A percentile compares a stretch with the other conserved stretches of the same genome.
Evolutionary conservation across 108 stramenopile species (phyloP).

Genomic region (Aurantiochytrium sp.): DNA sequence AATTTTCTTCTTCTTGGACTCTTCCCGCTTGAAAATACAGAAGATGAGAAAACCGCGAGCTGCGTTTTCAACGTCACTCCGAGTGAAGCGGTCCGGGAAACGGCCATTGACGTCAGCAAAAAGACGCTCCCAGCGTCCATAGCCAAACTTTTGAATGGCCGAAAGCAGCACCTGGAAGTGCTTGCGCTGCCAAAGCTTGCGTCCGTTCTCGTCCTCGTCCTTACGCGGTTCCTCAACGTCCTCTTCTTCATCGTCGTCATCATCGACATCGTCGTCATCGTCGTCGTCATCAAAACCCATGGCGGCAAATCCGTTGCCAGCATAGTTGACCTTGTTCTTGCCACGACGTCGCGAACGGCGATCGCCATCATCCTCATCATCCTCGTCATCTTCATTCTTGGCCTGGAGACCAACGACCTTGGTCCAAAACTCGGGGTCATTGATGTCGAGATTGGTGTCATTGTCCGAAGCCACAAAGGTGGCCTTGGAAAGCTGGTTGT

Average conservation of each 20-base stretch:
- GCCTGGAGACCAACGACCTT: constrained; percentile 50
- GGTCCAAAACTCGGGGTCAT: constrained; percentile 58
- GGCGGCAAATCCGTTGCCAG: background rate
- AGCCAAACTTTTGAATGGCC: background rate
- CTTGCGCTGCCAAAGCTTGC: background rate
- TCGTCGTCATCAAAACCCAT: background rate
- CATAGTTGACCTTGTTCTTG: background rate
- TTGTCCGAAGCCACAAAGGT: constrained; percentile 46
- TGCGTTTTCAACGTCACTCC: background rate
- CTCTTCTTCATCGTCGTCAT: background rate
- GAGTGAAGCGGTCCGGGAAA: background rate
- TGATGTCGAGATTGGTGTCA: constrained; percentile 48
- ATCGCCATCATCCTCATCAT: background rate
- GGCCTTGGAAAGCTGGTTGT: constrained; percentile 46
- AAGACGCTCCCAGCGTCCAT: background rate
- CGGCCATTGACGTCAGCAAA: background rate
- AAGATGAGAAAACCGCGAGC: background rate
- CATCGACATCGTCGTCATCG: background rate
- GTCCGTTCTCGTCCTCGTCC: background rate
- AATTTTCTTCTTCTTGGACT: background rate
- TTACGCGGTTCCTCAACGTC: background rate
- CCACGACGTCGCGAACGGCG: background rate
- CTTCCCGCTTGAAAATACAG: background rate
- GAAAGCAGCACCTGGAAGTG: background rate
- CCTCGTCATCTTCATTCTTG: constrained; percentile 9